Evolutionary conservation across 2,329 filamentous ascomycete species (phyloP), one percentile per base, ranked within the genome.

Genomic region (Escovopsis sp.): DNA sequence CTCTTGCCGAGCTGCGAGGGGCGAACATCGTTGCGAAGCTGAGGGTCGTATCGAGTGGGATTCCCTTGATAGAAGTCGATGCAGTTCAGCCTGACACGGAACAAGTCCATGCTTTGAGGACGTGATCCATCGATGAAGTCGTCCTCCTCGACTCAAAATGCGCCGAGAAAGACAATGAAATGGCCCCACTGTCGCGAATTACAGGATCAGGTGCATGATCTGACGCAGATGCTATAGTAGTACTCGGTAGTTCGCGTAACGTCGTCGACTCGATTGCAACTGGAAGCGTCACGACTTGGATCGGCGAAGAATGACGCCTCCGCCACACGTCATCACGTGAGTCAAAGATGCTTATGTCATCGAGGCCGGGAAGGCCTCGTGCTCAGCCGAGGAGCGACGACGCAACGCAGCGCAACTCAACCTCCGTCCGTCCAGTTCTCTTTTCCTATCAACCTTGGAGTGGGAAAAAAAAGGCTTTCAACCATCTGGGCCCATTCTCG

Each of bases 51-150:
- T 45, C 70, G 68, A 34, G 85, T 82, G 14, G 86, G 81, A 10
- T 66, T 66, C 28, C 78, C 73, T 60, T 94, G 86, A 56, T 96
- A 98, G 56, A 90, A 79, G 59, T 98, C 90, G 61, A 98, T 79
- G 63, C 85, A 94, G 56, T 98, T 94, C 52, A 98, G 66, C 48
- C 87, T 81, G 53, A 98, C 76, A 48, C 83, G 80, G 61, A 98
- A 96, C 46, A 72, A 66, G 50, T 85, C 79, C 56, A 60, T 60
- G 25, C 43, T 54, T 43, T 37, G 35, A 25, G 21, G 21, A 11
- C 11, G 21, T 8, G 11, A 11, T 25, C 21, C 21, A 25, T 25
- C 3, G 21, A 25, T 11, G 21, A 6, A 3, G 3, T 11, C 11
- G 8, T 25, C 11, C 21, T 25, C 9, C 21, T 25, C 21, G 21